Evolutionary conservation across 306 rosid species (phyloP).

Genomic region (Medicago ruthenica): DNA sequence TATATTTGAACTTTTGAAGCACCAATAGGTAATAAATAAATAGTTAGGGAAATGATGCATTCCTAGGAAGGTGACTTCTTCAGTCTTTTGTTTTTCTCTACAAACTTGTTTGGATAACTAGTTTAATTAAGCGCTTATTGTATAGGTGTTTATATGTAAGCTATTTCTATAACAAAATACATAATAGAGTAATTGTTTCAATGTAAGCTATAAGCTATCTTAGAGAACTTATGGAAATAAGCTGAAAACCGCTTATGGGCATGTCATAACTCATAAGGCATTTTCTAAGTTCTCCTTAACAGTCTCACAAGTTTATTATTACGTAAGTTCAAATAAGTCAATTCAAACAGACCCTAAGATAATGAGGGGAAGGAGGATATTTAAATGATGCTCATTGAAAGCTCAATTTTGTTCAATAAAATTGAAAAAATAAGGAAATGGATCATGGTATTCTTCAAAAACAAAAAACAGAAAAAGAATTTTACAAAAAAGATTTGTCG

Average conservation of each 20-base stretch:
- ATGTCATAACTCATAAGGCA: background rate
- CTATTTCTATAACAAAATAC: background rate
- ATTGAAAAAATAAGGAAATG: too few relatives aligned
- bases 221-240: too few relatives aligned
- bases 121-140: background rate
- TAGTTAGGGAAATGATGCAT: background rate
- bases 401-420: too few relatives aligned
- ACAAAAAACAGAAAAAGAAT: too few relatives aligned
- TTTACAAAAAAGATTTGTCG: too few relatives aligned
- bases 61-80: constrained; percentile 1
- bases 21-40: background rate
- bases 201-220: background rate
- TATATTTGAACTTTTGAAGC: constrained; percentile 26
- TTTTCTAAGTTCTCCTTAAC: too few relatives aligned
- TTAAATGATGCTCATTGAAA: too few relatives aligned
- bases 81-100: constrained; percentile 2
- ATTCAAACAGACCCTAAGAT: too few relatives aligned
- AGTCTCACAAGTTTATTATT: too few relatives aligned
- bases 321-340: too few relatives aligned
- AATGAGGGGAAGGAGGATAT: too few relatives aligned
- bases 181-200: background rate
- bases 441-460: too few relatives aligned
- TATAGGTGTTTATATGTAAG: background rate
- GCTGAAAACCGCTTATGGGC: background rate
- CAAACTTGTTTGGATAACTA: background rate